Evolutionary conservation across 495 filamentous ascomycete species (phyloP), one percentile per base, ranked within the genome.

Genomic region (Neurospora tetraspora): DNA sequence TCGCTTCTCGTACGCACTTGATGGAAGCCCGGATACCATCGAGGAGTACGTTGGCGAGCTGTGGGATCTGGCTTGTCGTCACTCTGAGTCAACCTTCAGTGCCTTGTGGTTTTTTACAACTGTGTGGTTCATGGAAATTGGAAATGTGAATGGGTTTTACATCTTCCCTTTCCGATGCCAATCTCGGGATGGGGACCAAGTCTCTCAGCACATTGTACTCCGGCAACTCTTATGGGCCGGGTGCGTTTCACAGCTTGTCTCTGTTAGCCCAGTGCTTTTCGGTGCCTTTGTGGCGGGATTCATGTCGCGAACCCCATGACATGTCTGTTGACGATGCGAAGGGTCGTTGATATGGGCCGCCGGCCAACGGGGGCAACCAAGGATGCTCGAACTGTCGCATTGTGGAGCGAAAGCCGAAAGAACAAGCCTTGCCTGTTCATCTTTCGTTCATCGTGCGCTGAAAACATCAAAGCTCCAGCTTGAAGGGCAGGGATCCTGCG

Each of bases 91-190:
- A 18, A 65, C 53, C 0, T 65, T 36, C 2, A 70, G 69, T 31
- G 69, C 39, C 20, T 31, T 47, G 39, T 47, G 31, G 23, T n/a
- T 45, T 14, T 47, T 47, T 20, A 70, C 69, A 23, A 70, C 69
- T 18, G 69, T 70, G 12, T 70, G 69, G 69, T 70, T 70, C 10
- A 45, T 70, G 69, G 69, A 70, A 20, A 14, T 70, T 1, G 69
- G 39, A 31, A 70, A 70, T 34, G 39, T 70, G 9, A 42, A 42
- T 42, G 20, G 69, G 12, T 70, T 70, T 42, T 39, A 70, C 40
- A 70, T 70, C 14, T 70, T 70, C 20, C 39, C 69, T 7, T n/a
- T 70, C 10, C 69, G 39, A 37, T 70, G 12, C 38, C 69, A 39
- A 9, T 70, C 69, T 3, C 34, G 23, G 10, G 39, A 70, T 42